phyloP scores from a whole-genome alignment of 768 basidiomycete genomes.

The Termitomyces sp. region DNA sequence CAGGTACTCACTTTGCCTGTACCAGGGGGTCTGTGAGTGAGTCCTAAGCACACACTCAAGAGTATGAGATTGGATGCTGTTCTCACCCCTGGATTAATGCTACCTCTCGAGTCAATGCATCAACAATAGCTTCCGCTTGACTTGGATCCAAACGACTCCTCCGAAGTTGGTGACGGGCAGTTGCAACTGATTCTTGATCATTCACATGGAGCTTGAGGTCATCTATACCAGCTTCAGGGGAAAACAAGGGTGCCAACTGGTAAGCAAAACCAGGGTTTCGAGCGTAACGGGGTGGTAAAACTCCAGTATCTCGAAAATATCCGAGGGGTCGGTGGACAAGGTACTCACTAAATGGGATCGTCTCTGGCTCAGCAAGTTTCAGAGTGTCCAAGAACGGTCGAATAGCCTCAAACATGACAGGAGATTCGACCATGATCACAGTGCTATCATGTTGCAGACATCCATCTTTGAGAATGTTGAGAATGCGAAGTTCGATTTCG shows the following conservation, averaged over 20 bases:
- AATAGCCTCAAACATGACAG: constrained; percentile 63
- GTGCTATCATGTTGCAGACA: constrained; percentile 15
- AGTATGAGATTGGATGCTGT: not conserved
- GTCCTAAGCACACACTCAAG: not conserved
- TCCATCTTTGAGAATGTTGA: constrained; percentile 22
- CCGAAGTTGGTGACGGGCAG: constrained; percentile 42
- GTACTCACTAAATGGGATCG: constrained; percentile 51
- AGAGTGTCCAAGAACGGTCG: constrained; percentile 65
- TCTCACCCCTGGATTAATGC: constrained; percentile 67
- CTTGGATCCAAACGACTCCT: constrained; percentile 61
- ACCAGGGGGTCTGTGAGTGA: constrained; percentile 56
- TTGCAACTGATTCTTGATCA: constrained; percentile 37
- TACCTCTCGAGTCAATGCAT: constrained; percentile 54
- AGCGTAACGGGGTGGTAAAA: constrained; percentile 55
- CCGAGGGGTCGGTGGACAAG: constrained; percentile 39
- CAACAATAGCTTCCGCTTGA: constrained; percentile 66
- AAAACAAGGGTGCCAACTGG: constrained; percentile 51
- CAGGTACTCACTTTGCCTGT: constrained; percentile 57
- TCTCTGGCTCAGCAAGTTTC: constrained; percentile 44
- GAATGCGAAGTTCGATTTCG: constrained; percentile 43
- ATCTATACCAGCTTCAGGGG: constrained; percentile 29
- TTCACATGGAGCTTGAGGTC: constrained; percentile 36
- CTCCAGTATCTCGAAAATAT: constrained; percentile 25
- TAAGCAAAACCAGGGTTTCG: constrained; percentile 49
- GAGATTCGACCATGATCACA: constrained; percentile 50